Conservation (phyloP, 2,329 filamentous ascomycete genomes). For the Trichophyton verrucosum region DNA sequence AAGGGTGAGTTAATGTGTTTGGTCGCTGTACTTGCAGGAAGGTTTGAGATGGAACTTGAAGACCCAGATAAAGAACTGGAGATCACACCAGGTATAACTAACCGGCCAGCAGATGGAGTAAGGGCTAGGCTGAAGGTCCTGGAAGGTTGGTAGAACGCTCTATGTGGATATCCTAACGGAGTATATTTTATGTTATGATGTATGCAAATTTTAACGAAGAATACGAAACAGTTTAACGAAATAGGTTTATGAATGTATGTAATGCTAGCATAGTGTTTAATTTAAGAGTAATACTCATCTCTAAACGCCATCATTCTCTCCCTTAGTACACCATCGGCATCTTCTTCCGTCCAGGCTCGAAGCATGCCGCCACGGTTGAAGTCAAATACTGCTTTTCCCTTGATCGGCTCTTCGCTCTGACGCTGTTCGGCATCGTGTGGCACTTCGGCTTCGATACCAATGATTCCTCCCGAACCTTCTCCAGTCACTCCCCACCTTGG, state of each 20-base stretch:
- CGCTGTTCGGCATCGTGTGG: conserved; percentile 24
- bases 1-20: conserved; percentile 75
- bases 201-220: not conserved
- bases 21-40: conserved; percentile 62
- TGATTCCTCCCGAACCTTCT: conserved; percentile 75
- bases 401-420: conserved; percentile 18
- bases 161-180: not conserved
- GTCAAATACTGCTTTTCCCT: conserved; percentile 53
- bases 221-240: not conserved
- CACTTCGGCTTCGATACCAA: conserved; percentile 44
- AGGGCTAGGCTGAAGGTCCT: conserved; percentile 53
- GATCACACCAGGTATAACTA: conserved; percentile 59
- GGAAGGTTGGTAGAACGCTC: conserved; percentile 48
- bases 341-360: conserved; percentile 52
- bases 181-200: not conserved
- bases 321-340: conserved; percentile 20
- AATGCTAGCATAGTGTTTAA: not conserved
- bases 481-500: conserved; percentile 59
- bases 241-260: not conserved
- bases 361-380: conserved; percentile 87
- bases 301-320: conserved; percentile 35
- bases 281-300: conserved; percentile 22
- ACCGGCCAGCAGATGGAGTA: conserved; percentile 60
- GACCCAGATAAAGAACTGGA: conserved; percentile 49
- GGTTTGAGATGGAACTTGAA: conserved; percentile 56